Base-by-base conservation (phyloP, 2,329 filamentous ascomycete species). In the Aphanoascus verrucosus region DNA sequence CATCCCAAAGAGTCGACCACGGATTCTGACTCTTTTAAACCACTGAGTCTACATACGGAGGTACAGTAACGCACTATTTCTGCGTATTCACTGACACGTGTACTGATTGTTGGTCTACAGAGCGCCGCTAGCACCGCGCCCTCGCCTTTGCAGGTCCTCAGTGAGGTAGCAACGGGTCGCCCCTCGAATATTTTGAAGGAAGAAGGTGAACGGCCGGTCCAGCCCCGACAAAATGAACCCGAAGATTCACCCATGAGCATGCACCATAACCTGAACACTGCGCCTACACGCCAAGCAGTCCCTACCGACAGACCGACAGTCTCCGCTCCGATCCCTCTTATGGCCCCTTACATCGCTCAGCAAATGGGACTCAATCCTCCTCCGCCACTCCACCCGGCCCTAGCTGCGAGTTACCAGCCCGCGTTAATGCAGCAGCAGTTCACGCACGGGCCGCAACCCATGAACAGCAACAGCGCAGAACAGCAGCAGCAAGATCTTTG, bases 91-190 rank as follows among this genome's bases (percentile, higher is more conserved):
- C 23, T n/a, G 20, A 9, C 6, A 37, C 14, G 12, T 19, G 6
- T 48, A 41, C 52, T 54, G 41, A 54, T 20, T 31, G 9, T 23
- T 37, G 14, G 20, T 17, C 40, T 20, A n/a, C 14, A 53, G 48
- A 11, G 34, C 15, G 12, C 45, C 15, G n/a, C 20, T 15, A 43
- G 35, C 20, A 14, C 49, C 9, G 28, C 34, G 50, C 62, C 63
- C 61, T 70, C 64, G 38, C 66, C 66, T 3, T 61, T 70, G 6
- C 65, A 70, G 43, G 62, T 70, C 9, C 63, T 68, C 53, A 66
- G 66, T 56, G 67, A 72, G 68, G 68, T 72, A 57, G 71, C 70
- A 56, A 70, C 68, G 59, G 66, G 61, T 46, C 62, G 66, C 35
- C 64, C 65, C 23, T 40, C 55, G 19, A 53, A 50, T 31, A 15